Evolutionary conservation across 176 grass and related monocot genomes (phyloP).

Genomic region (Ananas comosus): DNA sequence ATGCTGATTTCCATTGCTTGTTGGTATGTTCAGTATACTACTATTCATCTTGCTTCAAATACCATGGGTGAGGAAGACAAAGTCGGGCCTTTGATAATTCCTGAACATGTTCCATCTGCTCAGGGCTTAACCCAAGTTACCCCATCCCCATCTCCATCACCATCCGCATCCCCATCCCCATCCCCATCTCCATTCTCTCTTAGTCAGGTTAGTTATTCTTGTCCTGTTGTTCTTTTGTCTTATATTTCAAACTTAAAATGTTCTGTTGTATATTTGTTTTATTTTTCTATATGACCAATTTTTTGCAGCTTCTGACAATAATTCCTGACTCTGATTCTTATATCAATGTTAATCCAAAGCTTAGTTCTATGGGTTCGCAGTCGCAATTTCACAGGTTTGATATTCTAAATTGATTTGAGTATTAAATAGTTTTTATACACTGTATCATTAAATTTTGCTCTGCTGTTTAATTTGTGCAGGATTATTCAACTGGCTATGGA

Average conservation of each 20-base stretch:
- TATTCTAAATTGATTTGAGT: slow-evolving; percentile 6
- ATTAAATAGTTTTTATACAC: slow-evolving; percentile 1
- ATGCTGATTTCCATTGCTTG: background rate
- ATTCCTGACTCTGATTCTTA: slow-evolving; percentile 76
- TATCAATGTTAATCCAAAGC: slow-evolving; percentile 88
- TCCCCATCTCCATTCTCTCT: slow-evolving; percentile 73
- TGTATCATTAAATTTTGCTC: slow-evolving; percentile 9
- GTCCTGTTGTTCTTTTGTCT: background rate
- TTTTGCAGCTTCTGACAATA: slow-evolving; percentile 72
- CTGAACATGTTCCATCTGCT: slow-evolving; percentile 57
- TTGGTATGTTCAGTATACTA: slow-evolving; percentile 43
- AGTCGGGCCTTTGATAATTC: slow-evolving; percentile 56
- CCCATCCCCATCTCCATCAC: slow-evolving; percentile 32
- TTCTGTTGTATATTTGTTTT: slow-evolving; percentile 5
- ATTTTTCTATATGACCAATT: slow-evolving; percentile 17
- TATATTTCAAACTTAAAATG: slow-evolving; percentile 1
- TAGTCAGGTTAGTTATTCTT: slow-evolving; percentile 59
- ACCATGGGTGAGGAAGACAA: slow-evolving; percentile 84
- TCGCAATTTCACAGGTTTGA: slow-evolving; percentile 74
- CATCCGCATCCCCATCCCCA: slow-evolving; percentile 51
- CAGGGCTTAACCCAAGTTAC: slow-evolving; percentile 47
- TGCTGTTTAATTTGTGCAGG: slow-evolving; percentile 25
- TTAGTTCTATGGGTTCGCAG: slow-evolving; percentile 68
- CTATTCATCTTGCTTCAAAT: slow-evolving; percentile 60
- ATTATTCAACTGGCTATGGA: slow-evolving; percentile 91